Base-by-base conservation (phyloP, 2,329 filamentous ascomycete genomes). In the Arthrobotrys conoides region DNA sequence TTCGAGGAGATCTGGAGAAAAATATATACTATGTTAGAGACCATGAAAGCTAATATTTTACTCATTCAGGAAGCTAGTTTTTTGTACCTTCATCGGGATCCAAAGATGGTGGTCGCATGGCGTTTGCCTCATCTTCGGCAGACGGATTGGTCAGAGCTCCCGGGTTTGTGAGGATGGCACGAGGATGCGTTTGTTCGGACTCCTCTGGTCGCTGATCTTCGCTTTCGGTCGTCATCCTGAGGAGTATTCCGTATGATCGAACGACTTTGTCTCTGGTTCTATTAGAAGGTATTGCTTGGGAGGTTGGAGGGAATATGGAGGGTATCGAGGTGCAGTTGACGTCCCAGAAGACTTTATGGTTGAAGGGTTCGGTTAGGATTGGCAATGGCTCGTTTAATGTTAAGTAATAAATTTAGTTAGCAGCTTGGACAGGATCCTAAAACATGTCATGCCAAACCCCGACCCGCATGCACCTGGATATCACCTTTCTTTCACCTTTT, bases 1-100 rank as follows among this genome's bases (percentile, higher is more conserved):
- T 36, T 81, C 81, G 5, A 82, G 80, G 24, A 82, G 76, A 65
- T 82, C 81, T 82, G 64, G 30, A 64, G 44, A 30, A 27, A 22
- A 1, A 22, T 1, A 64, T 46, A 55, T 14, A 30, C 12, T 20
- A 9, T 30, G 33, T 59, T 41, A 55, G 24, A 57, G 20, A 18
- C n/a, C 6, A 10, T 20, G 14, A 27, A 38, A 24, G 3, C 9
- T 33, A 8, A 24, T 36, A 24, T 5, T 41, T 12, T 24, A 1
- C 49, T 10, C 36, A 12, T 55, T 10, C 12, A 16, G 3, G 4
- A 41, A 36, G 33, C 27, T 30, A 5, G 5, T 38, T 48, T n/a
- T 46, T 48, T 22, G 0, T 59, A 78, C 75, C 75, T 78, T 78
- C 75, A 59, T 78, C 75, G 22, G 20, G 46, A 10, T 72, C 53